phyloP scores from a whole-genome alignment of 257 asterid genomes.

The Ilex aquifolium region DNA sequence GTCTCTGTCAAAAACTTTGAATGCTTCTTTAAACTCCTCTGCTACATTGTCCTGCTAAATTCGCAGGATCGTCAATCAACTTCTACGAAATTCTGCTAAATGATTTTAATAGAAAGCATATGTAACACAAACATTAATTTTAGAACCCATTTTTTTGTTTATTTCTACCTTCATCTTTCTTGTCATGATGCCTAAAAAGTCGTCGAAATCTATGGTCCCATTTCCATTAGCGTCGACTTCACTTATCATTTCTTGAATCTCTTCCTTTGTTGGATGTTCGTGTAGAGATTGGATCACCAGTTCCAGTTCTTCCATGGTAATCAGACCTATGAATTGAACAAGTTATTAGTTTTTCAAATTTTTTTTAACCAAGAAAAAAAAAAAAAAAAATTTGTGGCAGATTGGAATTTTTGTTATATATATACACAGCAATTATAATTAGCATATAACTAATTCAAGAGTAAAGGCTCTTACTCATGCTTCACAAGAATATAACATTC shows the following conservation, averaged over 20 bases:
- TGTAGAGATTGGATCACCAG: constrained; percentile 52
- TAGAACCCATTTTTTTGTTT: neutral
- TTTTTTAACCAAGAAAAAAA: too few relatives aligned
- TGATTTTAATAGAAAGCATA: neutral
- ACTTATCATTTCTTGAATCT: constrained; percentile 57
- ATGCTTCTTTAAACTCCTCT: constrained; percentile 76
- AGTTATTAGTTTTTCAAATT: neutral
- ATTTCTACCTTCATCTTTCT: constrained; percentile 47
- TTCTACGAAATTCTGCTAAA: neutral
- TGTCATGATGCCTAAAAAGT: constrained; percentile 60
- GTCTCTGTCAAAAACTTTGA: constrained; percentile 75
- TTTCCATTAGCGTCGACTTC: constrained; percentile 52
- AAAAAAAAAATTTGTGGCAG: too few relatives aligned
- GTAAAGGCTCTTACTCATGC: too few relatives aligned
- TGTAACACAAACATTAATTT: neutral
- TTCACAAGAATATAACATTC: neutral
- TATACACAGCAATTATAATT: too few relatives aligned
- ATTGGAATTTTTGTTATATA: too few relatives aligned
- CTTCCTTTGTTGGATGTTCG: constrained; percentile 64
- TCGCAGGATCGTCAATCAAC: neutral
- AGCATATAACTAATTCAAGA: too few relatives aligned
- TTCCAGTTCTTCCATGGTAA: constrained; percentile 57
- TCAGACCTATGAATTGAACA: constrained; percentile 34
- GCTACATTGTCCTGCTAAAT: constrained; percentile 43
- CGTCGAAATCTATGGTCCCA: constrained; percentile 54